These are phyloP conservation scores for Trichoderma simmonsii DNA, from an alignment of 2,329 filamentous ascomycete species.

Conservation along the genomic window DNA sequence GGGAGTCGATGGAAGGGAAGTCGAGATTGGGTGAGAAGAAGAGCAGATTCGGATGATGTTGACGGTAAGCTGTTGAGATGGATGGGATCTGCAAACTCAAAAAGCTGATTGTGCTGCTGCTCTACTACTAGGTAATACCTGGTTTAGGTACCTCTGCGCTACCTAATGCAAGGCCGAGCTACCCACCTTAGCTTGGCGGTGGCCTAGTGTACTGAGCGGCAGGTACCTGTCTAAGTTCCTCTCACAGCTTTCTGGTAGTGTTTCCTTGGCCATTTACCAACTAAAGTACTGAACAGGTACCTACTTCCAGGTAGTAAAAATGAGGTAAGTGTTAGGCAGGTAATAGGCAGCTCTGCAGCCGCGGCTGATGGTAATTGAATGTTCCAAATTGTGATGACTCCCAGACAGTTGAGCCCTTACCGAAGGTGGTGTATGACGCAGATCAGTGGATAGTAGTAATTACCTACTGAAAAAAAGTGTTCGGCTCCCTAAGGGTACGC, in stretches of 20 bases:
- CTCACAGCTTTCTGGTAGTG: neutral
- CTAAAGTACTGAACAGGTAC: neutral
- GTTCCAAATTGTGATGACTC: neutral
- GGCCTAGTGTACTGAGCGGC: neutral
- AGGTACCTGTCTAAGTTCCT: neutral
- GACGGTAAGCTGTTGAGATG: neutral
- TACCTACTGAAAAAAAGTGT: neutral
- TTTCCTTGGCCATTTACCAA: neutral
- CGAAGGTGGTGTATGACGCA: neutral
- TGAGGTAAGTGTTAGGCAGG: neutral
- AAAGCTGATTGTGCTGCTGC: neutral
- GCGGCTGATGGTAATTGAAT: neutral
- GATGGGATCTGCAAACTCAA: slow-evolving; percentile 7
- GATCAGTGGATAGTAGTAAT: neutral
- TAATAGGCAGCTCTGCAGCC: neutral
- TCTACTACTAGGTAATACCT: neutral
- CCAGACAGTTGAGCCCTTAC: neutral
- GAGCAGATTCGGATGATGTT: neutral
- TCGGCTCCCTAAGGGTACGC: neutral
- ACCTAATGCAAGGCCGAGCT: neutral
- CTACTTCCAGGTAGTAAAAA: neutral
- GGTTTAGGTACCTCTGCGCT: neutral
- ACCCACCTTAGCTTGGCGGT: neutral
- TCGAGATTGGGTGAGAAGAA: neutral
- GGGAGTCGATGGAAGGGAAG: neutral